Evolutionary conservation across 257 asterid genomes (phyloP), one percentile per base, ranked within the genome.

Genomic region (Solanum paucissectum): DNA sequence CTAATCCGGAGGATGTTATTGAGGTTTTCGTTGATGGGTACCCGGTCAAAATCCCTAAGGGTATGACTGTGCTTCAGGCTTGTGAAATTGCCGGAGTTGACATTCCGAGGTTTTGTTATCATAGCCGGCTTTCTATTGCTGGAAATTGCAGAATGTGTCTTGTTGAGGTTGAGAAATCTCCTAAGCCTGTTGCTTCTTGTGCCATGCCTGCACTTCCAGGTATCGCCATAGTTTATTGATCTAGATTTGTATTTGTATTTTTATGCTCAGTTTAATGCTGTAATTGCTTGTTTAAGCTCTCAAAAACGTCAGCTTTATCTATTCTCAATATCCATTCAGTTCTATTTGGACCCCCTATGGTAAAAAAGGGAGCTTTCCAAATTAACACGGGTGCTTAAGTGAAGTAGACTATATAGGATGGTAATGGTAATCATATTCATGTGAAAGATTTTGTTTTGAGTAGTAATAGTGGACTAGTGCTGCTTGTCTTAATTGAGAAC

Each of bases 141-240:
- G 99, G 99, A 4, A 95, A 96, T 76, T 96, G 99, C 91, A 95
- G 99, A 49, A 96, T 96, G 99, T 96, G 99, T 89, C 98, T 95
- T 68, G 98, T 96, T 18, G 99, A 96, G 91, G 99, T 96, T 84
- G 98, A 96, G 91, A 96, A 96, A 84, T 96, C 99, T 33, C 99
- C 98, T 29, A 95, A 96, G 91, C 98, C 98, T 4, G 98, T 96
- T 10, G 99, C 99, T 68, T 96, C 98, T 27, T 96, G 99, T 90
- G 99, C 99, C 87, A 96, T 96, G 99, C 99, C 98, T 40, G 98
- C 98, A 62, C 98, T 96, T 44, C 99, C 98, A 72, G 79, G 79
- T 72, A 72, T 33, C 0, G 1, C 11, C 44, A 18, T 68, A 68
- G 49, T 86, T 84, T 40, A 81, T 38, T 88, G 52, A 58, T 87